A percentile compares a stretch with the other conserved stretches of the same genome.
These are phyloP conservation scores for Punica granatum DNA, from an alignment of 345 rosid species.

Conservation along the genomic window DNA sequence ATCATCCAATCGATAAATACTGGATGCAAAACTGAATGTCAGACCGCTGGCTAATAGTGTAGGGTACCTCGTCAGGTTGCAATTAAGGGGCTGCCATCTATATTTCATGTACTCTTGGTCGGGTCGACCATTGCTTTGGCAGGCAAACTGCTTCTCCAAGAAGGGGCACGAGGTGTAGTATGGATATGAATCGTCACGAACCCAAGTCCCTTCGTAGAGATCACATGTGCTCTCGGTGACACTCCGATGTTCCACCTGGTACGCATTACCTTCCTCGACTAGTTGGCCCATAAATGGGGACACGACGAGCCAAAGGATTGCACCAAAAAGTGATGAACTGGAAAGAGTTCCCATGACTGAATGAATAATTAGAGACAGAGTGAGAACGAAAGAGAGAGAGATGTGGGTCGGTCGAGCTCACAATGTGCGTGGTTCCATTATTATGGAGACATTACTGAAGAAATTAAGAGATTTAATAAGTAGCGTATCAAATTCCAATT, in stretches of 20 bases:
- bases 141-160: conserved; percentile 33
- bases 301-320: not conserved
- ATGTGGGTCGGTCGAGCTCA: not conserved
- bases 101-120: conserved; percentile 38
- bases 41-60: not conserved
- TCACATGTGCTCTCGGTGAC: conserved; percentile 17
- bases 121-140: conserved; percentile 35
- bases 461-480: not conserved
- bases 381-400: not conserved
- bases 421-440: conserved; percentile 1
- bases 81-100: conserved; percentile 41
- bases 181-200: conserved; percentile 28
- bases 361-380: not conserved
- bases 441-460: not conserved
- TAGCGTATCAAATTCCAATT: too few relatives aligned
- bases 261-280: not conserved
- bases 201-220: conserved; percentile 37
- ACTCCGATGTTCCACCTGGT: not conserved
- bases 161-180: conserved; percentile 41
- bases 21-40: too few relatives aligned
- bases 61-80: conserved; percentile 37
- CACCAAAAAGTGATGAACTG: not conserved
- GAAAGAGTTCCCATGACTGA: not conserved
- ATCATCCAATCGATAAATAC: too few relatives aligned
- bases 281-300: not conserved